Conservation (phyloP, 164 flowering plant genomes). For the Magnolia officinalis region DNA sequence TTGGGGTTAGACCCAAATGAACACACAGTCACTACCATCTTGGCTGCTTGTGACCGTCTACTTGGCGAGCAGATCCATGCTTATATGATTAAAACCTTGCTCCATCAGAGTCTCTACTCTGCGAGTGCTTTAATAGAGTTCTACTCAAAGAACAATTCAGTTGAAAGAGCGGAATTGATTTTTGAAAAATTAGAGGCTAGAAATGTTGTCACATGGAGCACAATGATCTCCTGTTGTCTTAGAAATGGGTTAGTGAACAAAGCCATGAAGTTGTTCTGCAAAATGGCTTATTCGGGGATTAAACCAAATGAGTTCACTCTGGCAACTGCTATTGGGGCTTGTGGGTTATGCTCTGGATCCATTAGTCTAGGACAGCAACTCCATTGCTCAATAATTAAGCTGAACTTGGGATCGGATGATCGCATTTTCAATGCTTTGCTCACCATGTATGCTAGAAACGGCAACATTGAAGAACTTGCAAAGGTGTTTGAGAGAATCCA, state of each 20-base stretch:
- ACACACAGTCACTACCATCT: constrained; percentile 11
- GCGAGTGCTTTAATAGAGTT: constrained; percentile 17
- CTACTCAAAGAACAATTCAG: constrained; percentile 12
- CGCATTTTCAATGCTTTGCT: constrained; percentile 18
- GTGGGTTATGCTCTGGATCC: constrained; percentile 13
- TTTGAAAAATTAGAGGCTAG: constrained; percentile 9
- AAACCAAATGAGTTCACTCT: constrained; percentile 18
- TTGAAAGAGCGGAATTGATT: constrained; percentile 11
- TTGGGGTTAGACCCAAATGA: constrained; percentile 14
- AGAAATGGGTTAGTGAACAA: constrained; percentile 9
- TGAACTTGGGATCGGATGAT: constrained; percentile 8
- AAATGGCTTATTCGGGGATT: constrained; percentile 11
- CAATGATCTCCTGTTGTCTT: constrained; percentile 17
- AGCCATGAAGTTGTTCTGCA: constrained; percentile 12
- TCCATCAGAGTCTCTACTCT: constrained; percentile 8
- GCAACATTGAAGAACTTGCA: constrained; percentile 9
- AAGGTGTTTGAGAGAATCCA: constrained; percentile 11
- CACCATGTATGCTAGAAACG: constrained; percentile 23
- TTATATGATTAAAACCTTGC: constrained; percentile 16
- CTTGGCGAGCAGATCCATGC: constrained; percentile 21
- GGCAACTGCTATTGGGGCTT: constrained; percentile 14
- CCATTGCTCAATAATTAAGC: constrained; percentile 17
- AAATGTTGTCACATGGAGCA: constrained; percentile 20
- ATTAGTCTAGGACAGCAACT: constrained; percentile 11
- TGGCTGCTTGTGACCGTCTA: background rate